Base-by-base conservation (phyloP, 352 stramenopile genomes). In the Phytopythium delawarense region DNA sequence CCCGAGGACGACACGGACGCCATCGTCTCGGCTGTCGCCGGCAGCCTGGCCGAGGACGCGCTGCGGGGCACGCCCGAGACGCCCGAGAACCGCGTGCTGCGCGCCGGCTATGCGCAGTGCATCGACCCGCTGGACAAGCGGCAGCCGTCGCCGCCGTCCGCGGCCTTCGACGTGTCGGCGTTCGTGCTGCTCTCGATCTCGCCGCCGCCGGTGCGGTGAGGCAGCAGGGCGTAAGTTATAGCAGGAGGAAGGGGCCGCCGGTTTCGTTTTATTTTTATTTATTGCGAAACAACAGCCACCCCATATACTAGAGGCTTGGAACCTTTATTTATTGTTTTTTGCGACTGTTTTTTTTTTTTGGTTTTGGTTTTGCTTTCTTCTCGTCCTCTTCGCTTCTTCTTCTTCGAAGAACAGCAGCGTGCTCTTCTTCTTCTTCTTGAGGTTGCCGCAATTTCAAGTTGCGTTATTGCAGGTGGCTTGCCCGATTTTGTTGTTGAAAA, bases 171-270 rank as follows among this genome's bases (percentile, higher is more conserved):
- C 67, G 71, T 85, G 67, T 75, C 64, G 35, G 56, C 74, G 6
- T 81, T 84, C 64, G 73, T 76, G 52, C 69, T 76, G 64, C 65
- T 85, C 59, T 71, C 66, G 40, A 63, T 76, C 50, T 76, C 70
- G 35, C 61, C 66, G 18, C 28, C 28, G 28, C 28, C 28, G 2
- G 62, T 69, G 61, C 66, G 60, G 42, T 74, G 61, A 69, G 13
- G 18, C 28, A 7, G 28, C 28, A 32, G 28, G 28, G 28, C 25
- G 25, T 30, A 30, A 30, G 25, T 30, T 30, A 30, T 30, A 30
- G 25, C 1, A 3, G 25, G n/a, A n/a, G n/a, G n/a, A n/a, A n/a
- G n/a, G n/a, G n/a, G n/a, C n/a, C n/a, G n/a, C 48, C 2, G 18
- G 21, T 50, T 35, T 18, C 48, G 21, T 23, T 18, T 28, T 23